Conservation (phyloP, 495 filamentous ascomycete species). For the Trichoderma orchidacearum region DNA sequence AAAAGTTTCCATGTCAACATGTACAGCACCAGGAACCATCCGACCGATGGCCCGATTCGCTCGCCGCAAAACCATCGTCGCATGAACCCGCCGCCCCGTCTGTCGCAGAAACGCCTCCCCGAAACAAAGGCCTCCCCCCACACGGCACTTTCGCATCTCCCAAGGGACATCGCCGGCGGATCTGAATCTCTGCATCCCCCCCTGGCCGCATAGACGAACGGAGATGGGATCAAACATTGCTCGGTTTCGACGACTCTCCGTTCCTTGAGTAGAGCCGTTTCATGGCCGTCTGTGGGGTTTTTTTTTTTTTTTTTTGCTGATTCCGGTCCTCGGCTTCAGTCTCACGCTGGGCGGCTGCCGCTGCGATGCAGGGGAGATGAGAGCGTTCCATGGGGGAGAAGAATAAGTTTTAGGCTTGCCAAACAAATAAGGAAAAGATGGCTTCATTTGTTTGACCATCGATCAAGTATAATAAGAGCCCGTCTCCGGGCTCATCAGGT, state of each 20-base stretch:
- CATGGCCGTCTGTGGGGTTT: neutral
- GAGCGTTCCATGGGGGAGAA: neutral
- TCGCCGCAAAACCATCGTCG: neutral
- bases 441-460: neutral
- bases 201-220: neutral
- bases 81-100: neutral
- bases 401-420: neutral
- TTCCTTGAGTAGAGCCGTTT: neutral
- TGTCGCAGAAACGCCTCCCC: constrained; percentile 1
- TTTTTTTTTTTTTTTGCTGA: too few relatives aligned
- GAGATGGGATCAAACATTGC: neutral
- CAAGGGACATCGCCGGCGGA: too few relatives aligned
- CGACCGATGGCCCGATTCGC: neutral
- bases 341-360: neutral
- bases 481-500: neutral
- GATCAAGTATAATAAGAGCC: neutral
- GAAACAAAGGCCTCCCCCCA: neutral
- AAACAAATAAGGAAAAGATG: neutral
- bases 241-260: neutral
- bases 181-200: neutral
- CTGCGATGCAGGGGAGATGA: too few relatives aligned
- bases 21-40: too few relatives aligned
- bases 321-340: neutral
- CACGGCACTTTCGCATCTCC: too few relatives aligned
- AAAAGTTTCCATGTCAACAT: too few relatives aligned